Conservation (phyloP, 257 asterid species). For the Forsythia viridissima region DNA sequence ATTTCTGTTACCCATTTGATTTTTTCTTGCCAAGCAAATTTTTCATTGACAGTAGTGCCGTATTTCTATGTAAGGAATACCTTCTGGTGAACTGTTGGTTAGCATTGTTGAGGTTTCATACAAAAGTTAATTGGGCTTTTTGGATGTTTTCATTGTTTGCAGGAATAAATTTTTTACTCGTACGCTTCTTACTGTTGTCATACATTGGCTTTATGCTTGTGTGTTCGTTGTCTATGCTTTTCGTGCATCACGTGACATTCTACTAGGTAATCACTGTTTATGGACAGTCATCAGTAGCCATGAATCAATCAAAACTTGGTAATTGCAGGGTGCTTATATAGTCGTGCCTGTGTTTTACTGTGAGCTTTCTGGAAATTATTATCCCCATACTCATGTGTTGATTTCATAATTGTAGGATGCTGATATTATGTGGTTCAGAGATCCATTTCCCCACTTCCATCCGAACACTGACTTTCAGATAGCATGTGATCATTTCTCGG, state of each 20-base stretch:
- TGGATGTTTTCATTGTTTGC: background rate
- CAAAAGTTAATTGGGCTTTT: background rate
- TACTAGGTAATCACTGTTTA: background rate
- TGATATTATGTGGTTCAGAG: slow-evolving; percentile 21
- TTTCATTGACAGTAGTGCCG: background rate
- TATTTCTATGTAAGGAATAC: background rate
- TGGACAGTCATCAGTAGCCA: background rate
- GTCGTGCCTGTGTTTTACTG: background rate
- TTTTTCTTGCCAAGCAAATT: background rate
- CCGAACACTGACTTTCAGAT: slow-evolving; percentile 15
- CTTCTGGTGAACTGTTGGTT: background rate
- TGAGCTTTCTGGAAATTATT: background rate
- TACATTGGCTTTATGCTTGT: background rate
- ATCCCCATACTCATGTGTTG: background rate
- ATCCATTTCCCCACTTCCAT: slow-evolving; percentile 18
- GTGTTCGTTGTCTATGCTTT: background rate
- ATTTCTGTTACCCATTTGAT: background rate
- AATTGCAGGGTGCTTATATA: background rate
- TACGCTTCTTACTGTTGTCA: background rate
- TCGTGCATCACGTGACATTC: background rate
- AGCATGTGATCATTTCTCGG: slow-evolving; percentile 14
- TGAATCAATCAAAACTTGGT: background rate
- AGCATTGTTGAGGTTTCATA: background rate
- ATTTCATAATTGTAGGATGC: slow-evolving; percentile 12
- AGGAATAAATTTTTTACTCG: background rate